These are phyloP conservation scores for Takashimella koratensis DNA, from an alignment of 1,284 basidiomycete species.

Conservation along the genomic window DNA sequence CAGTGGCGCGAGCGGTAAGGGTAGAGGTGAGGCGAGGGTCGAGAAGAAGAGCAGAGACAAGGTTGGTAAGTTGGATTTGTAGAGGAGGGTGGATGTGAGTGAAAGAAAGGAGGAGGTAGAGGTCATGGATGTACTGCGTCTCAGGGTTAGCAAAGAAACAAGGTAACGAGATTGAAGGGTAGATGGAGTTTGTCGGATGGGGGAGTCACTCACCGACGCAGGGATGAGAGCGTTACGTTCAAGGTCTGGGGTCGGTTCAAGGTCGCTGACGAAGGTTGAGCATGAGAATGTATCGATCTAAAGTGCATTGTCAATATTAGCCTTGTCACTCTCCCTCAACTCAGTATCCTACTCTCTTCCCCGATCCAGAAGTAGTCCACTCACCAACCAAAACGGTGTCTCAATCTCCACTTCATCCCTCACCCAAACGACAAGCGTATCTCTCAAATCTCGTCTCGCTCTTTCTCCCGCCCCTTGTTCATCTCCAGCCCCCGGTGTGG, in stretches of 20 bases:
- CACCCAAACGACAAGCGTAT: constrained; percentile 39
- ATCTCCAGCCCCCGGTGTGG: constrained; percentile 26
- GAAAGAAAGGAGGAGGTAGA: constrained; percentile 30
- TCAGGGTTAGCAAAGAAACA: too few relatives aligned
- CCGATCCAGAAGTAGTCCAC: neutral
- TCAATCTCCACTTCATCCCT: constrained; percentile 22
- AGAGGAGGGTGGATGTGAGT: constrained; percentile 43
- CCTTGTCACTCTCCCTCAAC: too few relatives aligned
- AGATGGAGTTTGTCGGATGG: too few relatives aligned
- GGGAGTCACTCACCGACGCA: constrained; percentile 12
- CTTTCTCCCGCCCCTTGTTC: constrained; percentile 17
- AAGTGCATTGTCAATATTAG: too few relatives aligned
- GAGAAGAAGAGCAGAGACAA: constrained; percentile 33
- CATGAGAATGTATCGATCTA: constrained; percentile 38
- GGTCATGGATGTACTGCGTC: constrained; percentile 22
- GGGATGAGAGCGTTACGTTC: constrained; percentile 14
- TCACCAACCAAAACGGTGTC: constrained; percentile 33
- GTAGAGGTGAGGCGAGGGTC: constrained; percentile 32
- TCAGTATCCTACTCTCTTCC: neutral
- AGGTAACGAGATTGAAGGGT: too few relatives aligned
- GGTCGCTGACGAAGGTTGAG: constrained; percentile 13
- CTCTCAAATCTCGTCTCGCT: constrained; percentile 2
- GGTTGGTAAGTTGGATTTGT: constrained; percentile 35
- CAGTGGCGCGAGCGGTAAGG: constrained; percentile 25
- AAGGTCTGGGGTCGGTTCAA: constrained; percentile 17